These are phyloP conservation scores for Aquanectria penicillioides DNA, from an alignment of 2,329 filamentous ascomycete species.

Conservation along the genomic window DNA sequence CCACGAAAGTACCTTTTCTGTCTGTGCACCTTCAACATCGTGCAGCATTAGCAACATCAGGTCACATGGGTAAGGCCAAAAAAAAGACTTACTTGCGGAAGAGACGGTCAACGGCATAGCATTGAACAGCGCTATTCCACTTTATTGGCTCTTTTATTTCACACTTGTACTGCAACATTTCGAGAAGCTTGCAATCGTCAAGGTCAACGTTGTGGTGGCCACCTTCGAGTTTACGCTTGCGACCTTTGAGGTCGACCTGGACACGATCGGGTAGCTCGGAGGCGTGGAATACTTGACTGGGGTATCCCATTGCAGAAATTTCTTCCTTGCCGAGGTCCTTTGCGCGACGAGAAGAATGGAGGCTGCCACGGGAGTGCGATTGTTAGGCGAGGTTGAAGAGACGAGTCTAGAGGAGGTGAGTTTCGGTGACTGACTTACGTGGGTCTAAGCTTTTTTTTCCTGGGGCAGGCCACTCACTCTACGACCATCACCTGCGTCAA, in stretches of 20 bases:
- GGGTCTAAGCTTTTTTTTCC: slow-evolving; percentile 26
- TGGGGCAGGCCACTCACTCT: not conserved
- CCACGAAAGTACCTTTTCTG: slow-evolving; percentile 65
- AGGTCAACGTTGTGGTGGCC: slow-evolving; percentile 58
- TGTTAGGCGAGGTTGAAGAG: slow-evolving; percentile 67
- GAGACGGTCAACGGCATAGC: slow-evolving; percentile 67
- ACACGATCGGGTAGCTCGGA: slow-evolving; percentile 59
- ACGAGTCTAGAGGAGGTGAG: slow-evolving; percentile 69
- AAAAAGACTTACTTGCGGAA: slow-evolving; percentile 64
- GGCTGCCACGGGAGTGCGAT: slow-evolving; percentile 55
- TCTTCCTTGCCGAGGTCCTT: not conserved
- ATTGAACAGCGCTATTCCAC: slow-evolving; percentile 59
- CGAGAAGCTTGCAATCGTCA: slow-evolving; percentile 63
- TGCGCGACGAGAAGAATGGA: slow-evolving; percentile 43
- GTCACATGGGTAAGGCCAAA: not conserved
- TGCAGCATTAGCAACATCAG: slow-evolving; percentile 5
- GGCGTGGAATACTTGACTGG: slow-evolving; percentile 64
- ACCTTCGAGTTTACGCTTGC: slow-evolving; percentile 61
- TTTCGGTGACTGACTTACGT: slow-evolving; percentile 25
- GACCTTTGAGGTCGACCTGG: slow-evolving; percentile 59
- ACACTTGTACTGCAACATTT: slow-evolving; percentile 71
- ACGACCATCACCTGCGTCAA: not conserved
- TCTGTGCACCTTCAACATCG: slow-evolving; percentile 53
- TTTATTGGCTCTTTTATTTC: slow-evolving; percentile 59
- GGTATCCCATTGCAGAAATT: slow-evolving; percentile 62